phyloP scores from a whole-genome alignment of 371 early-diverging fungal genomes.

The Thermomucor indicae-seudaticae region DNA sequence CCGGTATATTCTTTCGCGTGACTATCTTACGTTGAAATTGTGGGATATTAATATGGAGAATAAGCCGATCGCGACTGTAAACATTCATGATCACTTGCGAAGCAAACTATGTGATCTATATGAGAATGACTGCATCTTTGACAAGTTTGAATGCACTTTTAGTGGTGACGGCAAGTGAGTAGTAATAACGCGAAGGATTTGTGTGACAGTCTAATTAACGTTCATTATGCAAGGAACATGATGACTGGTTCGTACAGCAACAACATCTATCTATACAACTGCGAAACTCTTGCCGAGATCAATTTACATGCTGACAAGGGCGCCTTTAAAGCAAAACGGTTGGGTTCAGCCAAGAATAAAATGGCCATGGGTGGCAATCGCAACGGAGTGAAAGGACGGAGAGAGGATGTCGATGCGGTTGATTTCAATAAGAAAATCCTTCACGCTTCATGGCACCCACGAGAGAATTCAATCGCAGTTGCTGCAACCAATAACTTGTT shows the following conservation, averaged over 20 bases:
- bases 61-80: conserved; percentile 86
- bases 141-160: conserved; percentile 96
- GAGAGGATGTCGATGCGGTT: conserved; percentile 81
- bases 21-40: conserved; percentile 90
- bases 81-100: conserved; percentile 88
- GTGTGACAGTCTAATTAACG: neutral
- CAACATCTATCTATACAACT: conserved; percentile 88
- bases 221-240: conserved; percentile 43
- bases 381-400: conserved; percentile 35
- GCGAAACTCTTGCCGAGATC: conserved; percentile 66
- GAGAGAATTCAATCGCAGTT: conserved; percentile 90
- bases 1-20: conserved; percentile 93
- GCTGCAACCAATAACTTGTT: conserved; percentile 97
- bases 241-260: conserved; percentile 97
- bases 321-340: conserved; percentile 91
- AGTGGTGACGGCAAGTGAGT: conserved; percentile 77
- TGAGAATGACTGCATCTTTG: conserved; percentile 98
- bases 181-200: neutral
- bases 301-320: conserved; percentile 94
- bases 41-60: conserved; percentile 97
- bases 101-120: conserved; percentile 94
- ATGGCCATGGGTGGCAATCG: conserved; percentile 19
- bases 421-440: conserved; percentile 94
- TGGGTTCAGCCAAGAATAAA: conserved; percentile 54
- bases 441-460: conserved; percentile 96